Evolutionary conservation across 2,329 filamentous ascomycete genomes (phyloP).

Genomic region (Penicillium corylophilum): DNA sequence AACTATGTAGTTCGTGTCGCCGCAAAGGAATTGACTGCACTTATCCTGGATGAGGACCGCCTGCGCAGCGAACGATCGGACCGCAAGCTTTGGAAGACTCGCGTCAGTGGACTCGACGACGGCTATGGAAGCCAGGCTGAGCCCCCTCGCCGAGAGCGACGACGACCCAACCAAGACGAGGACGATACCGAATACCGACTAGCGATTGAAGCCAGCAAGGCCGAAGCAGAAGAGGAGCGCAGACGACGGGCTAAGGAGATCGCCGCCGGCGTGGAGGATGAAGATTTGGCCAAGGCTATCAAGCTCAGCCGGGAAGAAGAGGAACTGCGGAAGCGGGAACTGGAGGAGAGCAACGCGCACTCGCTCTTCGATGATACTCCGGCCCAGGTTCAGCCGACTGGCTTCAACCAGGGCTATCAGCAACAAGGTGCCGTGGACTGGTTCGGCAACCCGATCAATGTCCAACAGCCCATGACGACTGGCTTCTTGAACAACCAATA

Average conservation of each 20-base stretch:
- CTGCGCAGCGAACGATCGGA: slow-evolving; percentile 86
- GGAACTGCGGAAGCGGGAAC: slow-evolving; percentile 72
- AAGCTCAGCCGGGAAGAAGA: slow-evolving; percentile 95
- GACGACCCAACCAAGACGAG: slow-evolving; percentile 64
- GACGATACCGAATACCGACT: slow-evolving; percentile 85
- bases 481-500: slow-evolving; percentile 68
- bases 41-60: slow-evolving; percentile 91
- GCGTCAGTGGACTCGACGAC: slow-evolving; percentile 90
- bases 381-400: slow-evolving; percentile 74
- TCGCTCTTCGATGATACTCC: slow-evolving; percentile 84
- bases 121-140: slow-evolving; percentile 49
- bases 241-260: slow-evolving; percentile 63
- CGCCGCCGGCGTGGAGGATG: slow-evolving; percentile 71
- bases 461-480: slow-evolving; percentile 67
- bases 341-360: slow-evolving; percentile 80
- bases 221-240: slow-evolving; percentile 87
- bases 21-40: slow-evolving; percentile 88
- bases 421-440: slow-evolving; percentile 96
- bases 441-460: slow-evolving; percentile 91
- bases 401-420: slow-evolving; percentile 95
- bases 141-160: slow-evolving; percentile 45
- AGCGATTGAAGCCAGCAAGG: slow-evolving; percentile 91
- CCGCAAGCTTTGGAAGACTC: slow-evolving; percentile 93
- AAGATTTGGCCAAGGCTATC: slow-evolving; percentile 91
- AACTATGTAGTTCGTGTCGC: slow-evolving; percentile 75